Evolutionary conservation across 495 filamentous ascomycete species (phyloP).

Genomic region (Saxispiralis lemnorum): DNA sequence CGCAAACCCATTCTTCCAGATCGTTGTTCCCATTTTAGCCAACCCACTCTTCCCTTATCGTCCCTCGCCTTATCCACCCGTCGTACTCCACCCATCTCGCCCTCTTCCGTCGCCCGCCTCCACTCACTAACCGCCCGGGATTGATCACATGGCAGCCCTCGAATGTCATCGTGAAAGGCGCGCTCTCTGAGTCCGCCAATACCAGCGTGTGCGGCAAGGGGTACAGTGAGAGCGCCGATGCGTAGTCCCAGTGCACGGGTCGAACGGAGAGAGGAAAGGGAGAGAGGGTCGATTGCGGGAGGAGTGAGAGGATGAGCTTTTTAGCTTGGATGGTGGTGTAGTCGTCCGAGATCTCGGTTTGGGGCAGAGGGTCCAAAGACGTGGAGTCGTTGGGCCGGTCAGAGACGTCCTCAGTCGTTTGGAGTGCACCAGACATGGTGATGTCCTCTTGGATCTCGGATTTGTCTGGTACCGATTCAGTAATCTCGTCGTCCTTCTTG

Average conservation of each 20-base stretch:
- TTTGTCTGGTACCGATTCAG: not conserved
- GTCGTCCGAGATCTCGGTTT: slow-evolving; percentile 9
- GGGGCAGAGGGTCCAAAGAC: slow-evolving; percentile 7
- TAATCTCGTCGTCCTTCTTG: not conserved
- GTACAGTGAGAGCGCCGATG: slow-evolving; percentile 58
- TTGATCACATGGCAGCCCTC: slow-evolving; percentile 95
- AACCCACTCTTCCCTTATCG: slow-evolving; percentile 30
- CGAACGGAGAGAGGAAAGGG: slow-evolving; percentile 63
- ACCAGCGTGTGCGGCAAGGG: slow-evolving; percentile 72
- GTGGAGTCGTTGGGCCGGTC: not conserved
- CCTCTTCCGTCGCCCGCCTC: slow-evolving; percentile 25
- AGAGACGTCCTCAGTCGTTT: slow-evolving; percentile 5
- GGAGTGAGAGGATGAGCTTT: slow-evolving; percentile 71
- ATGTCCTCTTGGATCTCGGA: slow-evolving; percentile 2
- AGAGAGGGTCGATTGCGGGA: slow-evolving; percentile 79
- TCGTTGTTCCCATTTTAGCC: not conserved
- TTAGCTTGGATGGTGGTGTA: slow-evolving; percentile 34
- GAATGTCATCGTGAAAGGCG: slow-evolving; percentile 71
- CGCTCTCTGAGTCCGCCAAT: slow-evolving; percentile 60
- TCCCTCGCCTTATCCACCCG: slow-evolving; percentile 38
- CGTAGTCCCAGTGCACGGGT: slow-evolving; percentile 80
- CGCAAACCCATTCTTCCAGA: not conserved
- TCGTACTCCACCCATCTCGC: slow-evolving; percentile 80
- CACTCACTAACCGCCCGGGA: slow-evolving; percentile 55
- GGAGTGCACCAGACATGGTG: slow-evolving; percentile 11